A percentile compares a stretch with the other conserved stretches of the same genome.
phyloP scores from a whole-genome alignment of 2,329 filamentous ascomycete species.

The Alternaria infectoria region DNA sequence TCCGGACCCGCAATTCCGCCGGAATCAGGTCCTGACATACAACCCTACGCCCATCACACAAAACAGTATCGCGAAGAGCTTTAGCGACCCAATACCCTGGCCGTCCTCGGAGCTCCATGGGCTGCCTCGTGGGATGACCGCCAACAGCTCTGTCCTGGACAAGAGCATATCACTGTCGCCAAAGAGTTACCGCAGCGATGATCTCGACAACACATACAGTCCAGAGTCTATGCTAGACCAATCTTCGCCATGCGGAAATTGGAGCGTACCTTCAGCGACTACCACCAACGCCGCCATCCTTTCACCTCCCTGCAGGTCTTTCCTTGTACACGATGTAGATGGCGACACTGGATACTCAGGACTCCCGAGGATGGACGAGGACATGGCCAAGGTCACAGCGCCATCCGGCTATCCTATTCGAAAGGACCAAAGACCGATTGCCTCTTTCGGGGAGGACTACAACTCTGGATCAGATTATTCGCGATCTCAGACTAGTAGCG shows the following conservation, averaged over 20 bases:
- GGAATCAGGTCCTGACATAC: slow-evolving; percentile 17
- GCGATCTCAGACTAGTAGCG: slow-evolving; percentile 14
- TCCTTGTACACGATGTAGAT: background rate
- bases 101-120: background rate
- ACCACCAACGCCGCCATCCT: background rate
- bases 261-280: background rate
- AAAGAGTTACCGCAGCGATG: slow-evolving; percentile 27
- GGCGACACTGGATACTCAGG: background rate
- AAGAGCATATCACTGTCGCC: slow-evolving; percentile 25
- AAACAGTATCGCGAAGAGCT: slow-evolving; percentile 6
- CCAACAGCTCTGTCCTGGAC: slow-evolving; percentile 12
- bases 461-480: slow-evolving; percentile 10
- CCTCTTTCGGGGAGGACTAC: background rate
- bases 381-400: background rate
- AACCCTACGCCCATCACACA: slow-evolving; percentile 2
- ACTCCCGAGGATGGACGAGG: background rate
- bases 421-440: background rate
- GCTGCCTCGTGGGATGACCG: slow-evolving; percentile 1
- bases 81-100: slow-evolving; percentile 2
- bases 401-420: background rate
- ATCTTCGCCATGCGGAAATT: slow-evolving; percentile 5
- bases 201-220: slow-evolving; percentile 9
- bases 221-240: slow-evolving; percentile 10
- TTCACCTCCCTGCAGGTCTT: background rate
- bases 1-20: slow-evolving; percentile 5